Percentiles rank a stretch among this genome's conserved stretches.
These are phyloP conservation scores for Carex kokanica DNA, from an alignment of 176 grass and related monocot species.

Conservation along the genomic window DNA sequence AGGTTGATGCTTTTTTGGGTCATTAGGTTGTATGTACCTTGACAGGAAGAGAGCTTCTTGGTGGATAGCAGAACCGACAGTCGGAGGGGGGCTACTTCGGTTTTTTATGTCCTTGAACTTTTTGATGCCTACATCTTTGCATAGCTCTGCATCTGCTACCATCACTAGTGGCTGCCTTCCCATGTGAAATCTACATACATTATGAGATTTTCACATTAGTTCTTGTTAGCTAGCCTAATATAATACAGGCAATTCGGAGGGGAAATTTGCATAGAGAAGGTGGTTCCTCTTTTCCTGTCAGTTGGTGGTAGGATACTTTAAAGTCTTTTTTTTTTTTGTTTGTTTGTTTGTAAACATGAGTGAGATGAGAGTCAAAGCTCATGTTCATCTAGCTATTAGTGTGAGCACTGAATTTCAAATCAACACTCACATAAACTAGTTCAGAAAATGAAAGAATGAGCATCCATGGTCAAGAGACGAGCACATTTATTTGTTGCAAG, in stretches of 20 bases:
- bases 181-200: slow-evolving; percentile 70
- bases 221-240: not conserved
- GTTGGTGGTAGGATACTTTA: not conserved
- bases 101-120: slow-evolving; percentile 93
- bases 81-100: slow-evolving; percentile 65
- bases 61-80: slow-evolving; percentile 51
- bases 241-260: not conserved
- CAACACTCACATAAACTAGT: not conserved
- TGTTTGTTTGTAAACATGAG: too few relatives aligned
- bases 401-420: too few relatives aligned
- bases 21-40: slow-evolving; percentile 13
- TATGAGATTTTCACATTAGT: not conserved
- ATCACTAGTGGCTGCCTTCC: slow-evolving; percentile 90
- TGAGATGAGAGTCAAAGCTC: too few relatives aligned
- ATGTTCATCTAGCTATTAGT: too few relatives aligned
- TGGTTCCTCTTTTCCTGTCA: not conserved
- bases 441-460: not conserved
- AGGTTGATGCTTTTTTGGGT: not conserved
- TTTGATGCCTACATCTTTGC: slow-evolving; percentile 90
- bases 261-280: not conserved
- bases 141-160: slow-evolving; percentile 76
- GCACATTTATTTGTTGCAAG: not conserved
- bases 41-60: slow-evolving; percentile 87
- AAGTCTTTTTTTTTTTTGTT: too few relatives aligned
- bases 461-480: not conserved